Conservation (phyloP, 768 basidiomycete genomes). For the Termitomyces sp. region DNA sequence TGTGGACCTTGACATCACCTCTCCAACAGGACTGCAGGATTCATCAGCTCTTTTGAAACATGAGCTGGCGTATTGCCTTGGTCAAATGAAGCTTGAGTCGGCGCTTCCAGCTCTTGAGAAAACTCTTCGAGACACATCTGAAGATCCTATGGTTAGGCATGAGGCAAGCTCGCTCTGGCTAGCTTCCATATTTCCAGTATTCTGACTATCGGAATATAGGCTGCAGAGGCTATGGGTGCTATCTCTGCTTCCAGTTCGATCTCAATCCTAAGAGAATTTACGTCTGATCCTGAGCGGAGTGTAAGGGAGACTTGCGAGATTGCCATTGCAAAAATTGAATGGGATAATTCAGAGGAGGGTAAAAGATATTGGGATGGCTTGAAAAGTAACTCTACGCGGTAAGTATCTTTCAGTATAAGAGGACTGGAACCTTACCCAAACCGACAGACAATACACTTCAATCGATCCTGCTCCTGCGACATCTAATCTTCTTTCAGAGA, state of each 20-base stretch:
- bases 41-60: slow-evolving; percentile 91
- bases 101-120: slow-evolving; percentile 78
- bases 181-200: not conserved
- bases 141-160: slow-evolving; percentile 97
- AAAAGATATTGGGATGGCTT: slow-evolving; percentile 33
- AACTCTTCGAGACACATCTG: slow-evolving; percentile 61
- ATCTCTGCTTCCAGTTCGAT: slow-evolving; percentile 69
- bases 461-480: slow-evolving; percentile 87
- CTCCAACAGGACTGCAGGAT: slow-evolving; percentile 70
- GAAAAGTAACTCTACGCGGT: slow-evolving; percentile 33
- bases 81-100: slow-evolving; percentile 72
- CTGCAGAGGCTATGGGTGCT: slow-evolving; percentile 98
- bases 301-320: slow-evolving; percentile 98
- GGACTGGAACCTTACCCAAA: not conserved
- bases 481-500: slow-evolving; percentile 53
- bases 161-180: slow-evolving; percentile 52
- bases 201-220: slow-evolving; percentile 38
- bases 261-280: slow-evolving; percentile 64
- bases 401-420: slow-evolving; percentile 9
- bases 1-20: not conserved
- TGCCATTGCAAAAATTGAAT: slow-evolving; percentile 91
- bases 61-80: slow-evolving; percentile 95
- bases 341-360: slow-evolving; percentile 80
- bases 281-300: slow-evolving; percentile 63
- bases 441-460: slow-evolving; percentile 64